A percentile compares a stretch with the other conserved stretches of the same genome.
These are phyloP conservation scores for Neurospora sp. DNA, from an alignment of 2,329 filamentous ascomycete genomes.

Conservation along the genomic window DNA sequence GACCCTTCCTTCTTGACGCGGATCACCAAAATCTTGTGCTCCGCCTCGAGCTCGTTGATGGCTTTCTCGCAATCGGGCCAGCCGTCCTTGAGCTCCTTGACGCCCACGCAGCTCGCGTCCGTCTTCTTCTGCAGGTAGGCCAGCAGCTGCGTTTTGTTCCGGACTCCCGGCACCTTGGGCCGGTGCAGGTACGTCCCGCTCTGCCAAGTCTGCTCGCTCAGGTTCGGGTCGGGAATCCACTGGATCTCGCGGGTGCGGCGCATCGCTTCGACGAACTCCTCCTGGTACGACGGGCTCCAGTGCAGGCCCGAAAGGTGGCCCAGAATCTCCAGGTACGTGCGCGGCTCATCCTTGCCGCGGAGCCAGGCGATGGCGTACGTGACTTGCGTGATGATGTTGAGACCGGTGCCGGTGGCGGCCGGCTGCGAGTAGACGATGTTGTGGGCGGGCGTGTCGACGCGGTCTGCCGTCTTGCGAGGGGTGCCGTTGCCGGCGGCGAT, in stretches of 20 bases:
- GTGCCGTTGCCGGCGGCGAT: conserved; percentile 55
- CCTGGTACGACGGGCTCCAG: conserved; percentile 50
- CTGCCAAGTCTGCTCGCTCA: conserved; percentile 57
- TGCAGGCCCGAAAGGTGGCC: conserved; percentile 66
- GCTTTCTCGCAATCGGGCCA: conserved; percentile 78
- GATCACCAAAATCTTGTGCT: conserved; percentile 74
- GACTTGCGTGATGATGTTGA: conserved; percentile 77
- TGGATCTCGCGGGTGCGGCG: conserved; percentile 51
- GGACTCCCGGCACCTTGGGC: conserved; percentile 71
- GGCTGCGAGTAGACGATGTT: conserved; percentile 61
- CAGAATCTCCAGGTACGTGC: conserved; percentile 67
- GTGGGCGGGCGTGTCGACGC: conserved; percentile 31
- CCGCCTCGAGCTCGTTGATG: conserved; percentile 65
- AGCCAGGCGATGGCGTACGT: conserved; percentile 79
- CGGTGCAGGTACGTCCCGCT: conserved; percentile 71
- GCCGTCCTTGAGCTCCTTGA: conserved; percentile 91
- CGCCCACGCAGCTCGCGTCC: conserved; percentile 68
- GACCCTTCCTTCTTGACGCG: conserved; percentile 88
- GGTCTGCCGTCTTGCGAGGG: conserved; percentile 50
- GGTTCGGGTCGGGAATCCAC: conserved; percentile 44
- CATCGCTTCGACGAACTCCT: conserved; percentile 57
- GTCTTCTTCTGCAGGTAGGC: conserved; percentile 71
- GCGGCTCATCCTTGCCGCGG: conserved; percentile 58
- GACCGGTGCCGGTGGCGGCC: conserved; percentile 62
- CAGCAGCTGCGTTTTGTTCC: conserved; percentile 65